Conservation (phyloP, 2,329 filamentous ascomycete genomes). For the Ophiocordyceps sinensis region DNA sequence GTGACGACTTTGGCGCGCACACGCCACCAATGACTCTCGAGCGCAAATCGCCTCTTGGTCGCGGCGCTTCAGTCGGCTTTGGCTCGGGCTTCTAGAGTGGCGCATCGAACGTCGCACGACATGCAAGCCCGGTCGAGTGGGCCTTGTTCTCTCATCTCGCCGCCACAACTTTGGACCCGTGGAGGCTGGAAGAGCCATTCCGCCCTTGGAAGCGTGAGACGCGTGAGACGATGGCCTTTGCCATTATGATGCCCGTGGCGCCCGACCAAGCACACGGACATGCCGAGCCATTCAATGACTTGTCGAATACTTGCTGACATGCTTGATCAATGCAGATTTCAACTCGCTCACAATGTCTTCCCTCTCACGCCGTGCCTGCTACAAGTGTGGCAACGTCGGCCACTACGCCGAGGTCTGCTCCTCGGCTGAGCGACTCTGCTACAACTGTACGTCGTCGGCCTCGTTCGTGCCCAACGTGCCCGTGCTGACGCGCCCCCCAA, state of each 20-base stretch:
- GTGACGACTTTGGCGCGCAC: background rate
- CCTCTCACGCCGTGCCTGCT: conserved; percentile 69
- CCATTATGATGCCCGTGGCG: no score
- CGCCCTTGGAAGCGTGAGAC: no score
- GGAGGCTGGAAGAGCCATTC: no score
- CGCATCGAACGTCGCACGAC: conserved; percentile 1
- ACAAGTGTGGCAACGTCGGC: conserved; percentile 72
- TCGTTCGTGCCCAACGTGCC: background rate
- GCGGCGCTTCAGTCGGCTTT: background rate
- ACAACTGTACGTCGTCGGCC: conserved; percentile 64
- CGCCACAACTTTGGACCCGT: background rate
- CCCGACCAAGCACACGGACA: background rate
- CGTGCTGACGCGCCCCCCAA: conserved; percentile 12
- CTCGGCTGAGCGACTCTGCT: conserved; percentile 94
- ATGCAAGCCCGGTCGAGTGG: background rate
- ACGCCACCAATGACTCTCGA: background rate
- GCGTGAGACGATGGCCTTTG: no score
- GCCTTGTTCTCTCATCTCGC: background rate
- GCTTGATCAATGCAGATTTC: conserved; percentile 6
- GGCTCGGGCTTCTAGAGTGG: background rate
- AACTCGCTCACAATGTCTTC: conserved; percentile 48
- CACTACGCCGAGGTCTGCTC: conserved; percentile 87
- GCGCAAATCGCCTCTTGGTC: background rate
- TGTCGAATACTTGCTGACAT: conserved; percentile 18
- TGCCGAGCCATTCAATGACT: background rate